phyloP scores from a whole-genome alignment of 495 filamentous ascomycete species.

The Neurospora sp. region DNA sequence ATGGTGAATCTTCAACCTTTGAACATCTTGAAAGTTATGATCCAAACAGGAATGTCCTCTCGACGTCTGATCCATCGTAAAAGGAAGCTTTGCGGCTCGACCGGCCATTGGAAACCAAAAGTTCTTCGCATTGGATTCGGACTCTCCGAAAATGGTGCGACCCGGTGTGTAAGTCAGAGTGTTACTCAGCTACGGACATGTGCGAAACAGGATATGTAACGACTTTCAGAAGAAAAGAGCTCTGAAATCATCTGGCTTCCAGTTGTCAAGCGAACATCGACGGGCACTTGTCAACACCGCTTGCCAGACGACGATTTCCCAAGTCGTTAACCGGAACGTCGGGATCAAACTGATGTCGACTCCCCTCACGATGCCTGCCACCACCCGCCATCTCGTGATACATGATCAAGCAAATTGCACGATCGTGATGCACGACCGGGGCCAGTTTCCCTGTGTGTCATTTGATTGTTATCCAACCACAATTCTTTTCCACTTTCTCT shows the following conservation, averaged over 20 bases:
- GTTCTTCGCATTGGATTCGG: not conserved
- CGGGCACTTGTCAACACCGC: not conserved
- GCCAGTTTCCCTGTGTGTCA: not conserved
- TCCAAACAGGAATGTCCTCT: not conserved
- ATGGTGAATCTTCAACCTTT: not conserved
- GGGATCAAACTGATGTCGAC: not conserved
- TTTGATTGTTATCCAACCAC: not conserved
- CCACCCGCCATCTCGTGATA: not conserved
- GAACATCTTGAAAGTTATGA: not conserved
- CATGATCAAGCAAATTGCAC: not conserved
- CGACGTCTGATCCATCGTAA: not conserved
- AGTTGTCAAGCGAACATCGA: not conserved
- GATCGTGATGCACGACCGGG: not conserved
- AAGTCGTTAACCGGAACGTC: not conserved
- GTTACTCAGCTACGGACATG: not conserved
- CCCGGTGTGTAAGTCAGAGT: not conserved
- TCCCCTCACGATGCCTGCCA: not conserved
- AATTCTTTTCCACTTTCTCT: not conserved
- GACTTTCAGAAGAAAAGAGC: not conserved
- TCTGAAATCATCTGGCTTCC: not conserved
- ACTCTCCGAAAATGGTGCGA: not conserved
- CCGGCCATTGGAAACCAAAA: not conserved
- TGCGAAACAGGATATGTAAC: not conserved
- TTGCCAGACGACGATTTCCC: not conserved
- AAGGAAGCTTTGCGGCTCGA: not conserved